A percentile compares a stretch with the other conserved stretches of the same genome.
Conservation (phyloP, 495 filamentous ascomycete genomes). For the Aspergillus incahuasiensis region DNA sequence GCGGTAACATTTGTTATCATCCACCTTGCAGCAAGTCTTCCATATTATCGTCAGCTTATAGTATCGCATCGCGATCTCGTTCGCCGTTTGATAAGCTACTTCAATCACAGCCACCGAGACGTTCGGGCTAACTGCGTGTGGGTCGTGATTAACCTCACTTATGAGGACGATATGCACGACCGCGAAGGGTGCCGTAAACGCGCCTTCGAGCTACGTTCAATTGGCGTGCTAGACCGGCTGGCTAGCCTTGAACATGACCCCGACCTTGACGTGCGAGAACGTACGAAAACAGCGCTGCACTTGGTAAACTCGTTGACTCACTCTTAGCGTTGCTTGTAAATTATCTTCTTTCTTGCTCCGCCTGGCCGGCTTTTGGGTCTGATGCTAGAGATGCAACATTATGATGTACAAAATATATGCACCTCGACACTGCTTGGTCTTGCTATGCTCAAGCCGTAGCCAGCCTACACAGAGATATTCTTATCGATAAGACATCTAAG, state of each 20-base stretch:
- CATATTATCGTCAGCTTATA: constrained; percentile 72
- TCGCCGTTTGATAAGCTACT: constrained; percentile 48
- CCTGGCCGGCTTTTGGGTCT: neutral
- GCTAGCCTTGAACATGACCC: constrained; percentile 61
- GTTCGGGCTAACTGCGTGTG: constrained; percentile 74
- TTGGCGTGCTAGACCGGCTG: constrained; percentile 68
- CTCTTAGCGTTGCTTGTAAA: constrained; percentile 18
- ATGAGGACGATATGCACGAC: constrained; percentile 68
- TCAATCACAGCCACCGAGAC: constrained; percentile 62
- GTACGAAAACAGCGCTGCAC: constrained; percentile 71
- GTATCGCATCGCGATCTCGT: constrained; percentile 57
- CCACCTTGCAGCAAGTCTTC: constrained; percentile 76
- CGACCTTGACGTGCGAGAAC: constrained; percentile 79
- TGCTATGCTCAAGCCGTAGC: neutral
- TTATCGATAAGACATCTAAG: constrained; percentile 21
- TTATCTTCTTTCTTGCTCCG: neutral
- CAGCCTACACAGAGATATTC: neutral
- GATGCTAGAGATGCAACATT: neutral
- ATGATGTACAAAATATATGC: constrained; percentile 8
- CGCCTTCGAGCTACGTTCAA: constrained; percentile 58
- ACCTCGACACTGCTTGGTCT: neutral
- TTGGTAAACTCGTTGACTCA: constrained; percentile 48
- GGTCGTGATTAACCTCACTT: constrained; percentile 78
- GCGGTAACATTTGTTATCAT: constrained; percentile 72
- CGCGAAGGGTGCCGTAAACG: constrained; percentile 55